Evolutionary conservation across 768 basidiomycete species (phyloP).

Genomic region (Boletus barrowsii): DNA sequence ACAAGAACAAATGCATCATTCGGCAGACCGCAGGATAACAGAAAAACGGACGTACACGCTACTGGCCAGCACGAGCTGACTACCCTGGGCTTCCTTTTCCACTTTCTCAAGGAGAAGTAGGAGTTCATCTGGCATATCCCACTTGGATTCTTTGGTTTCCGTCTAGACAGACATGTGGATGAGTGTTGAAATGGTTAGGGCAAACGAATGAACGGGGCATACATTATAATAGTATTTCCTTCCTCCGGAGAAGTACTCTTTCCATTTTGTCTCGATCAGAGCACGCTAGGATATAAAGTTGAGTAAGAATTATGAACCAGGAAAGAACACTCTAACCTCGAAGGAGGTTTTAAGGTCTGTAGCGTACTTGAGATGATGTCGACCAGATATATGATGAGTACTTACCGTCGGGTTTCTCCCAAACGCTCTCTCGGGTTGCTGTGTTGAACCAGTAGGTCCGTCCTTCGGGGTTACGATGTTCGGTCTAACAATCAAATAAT

Average conservation of each 20-base stretch:
- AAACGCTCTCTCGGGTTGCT: slow-evolving; percentile 83
- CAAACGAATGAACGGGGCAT: slow-evolving; percentile 17
- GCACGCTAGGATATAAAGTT: slow-evolving; percentile 55
- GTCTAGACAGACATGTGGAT: slow-evolving; percentile 44
- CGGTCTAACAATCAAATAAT: slow-evolving; percentile 53
- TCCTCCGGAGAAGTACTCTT: slow-evolving; percentile 91
- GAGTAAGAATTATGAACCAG: neutral
- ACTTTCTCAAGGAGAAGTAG: slow-evolving; percentile 80
- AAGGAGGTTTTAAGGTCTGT: slow-evolving; percentile 87
- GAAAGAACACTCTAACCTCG: slow-evolving; percentile 53
- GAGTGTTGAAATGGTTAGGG: neutral
- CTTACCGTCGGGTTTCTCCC: slow-evolving; percentile 96
- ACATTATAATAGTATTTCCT: slow-evolving; percentile 91
- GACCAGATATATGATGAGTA: slow-evolving; percentile 2
- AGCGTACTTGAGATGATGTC: slow-evolving; percentile 4
- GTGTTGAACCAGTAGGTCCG: slow-evolving; percentile 98
- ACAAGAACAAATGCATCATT: slow-evolving; percentile 10
- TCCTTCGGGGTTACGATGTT: slow-evolving; percentile 94
- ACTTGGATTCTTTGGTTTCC: slow-evolving; percentile 89
- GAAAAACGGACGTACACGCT: slow-evolving; percentile 18
- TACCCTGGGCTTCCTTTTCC: slow-evolving; percentile 62
- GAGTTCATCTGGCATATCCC: slow-evolving; percentile 96
- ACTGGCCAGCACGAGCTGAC: slow-evolving; percentile 35
- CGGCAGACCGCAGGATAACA: neutral
- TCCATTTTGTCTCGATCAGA: slow-evolving; percentile 90